phyloP scores from a whole-genome alignment of 1,284 basidiomycete genomes.

The Spongispora temasekensis region DNA sequence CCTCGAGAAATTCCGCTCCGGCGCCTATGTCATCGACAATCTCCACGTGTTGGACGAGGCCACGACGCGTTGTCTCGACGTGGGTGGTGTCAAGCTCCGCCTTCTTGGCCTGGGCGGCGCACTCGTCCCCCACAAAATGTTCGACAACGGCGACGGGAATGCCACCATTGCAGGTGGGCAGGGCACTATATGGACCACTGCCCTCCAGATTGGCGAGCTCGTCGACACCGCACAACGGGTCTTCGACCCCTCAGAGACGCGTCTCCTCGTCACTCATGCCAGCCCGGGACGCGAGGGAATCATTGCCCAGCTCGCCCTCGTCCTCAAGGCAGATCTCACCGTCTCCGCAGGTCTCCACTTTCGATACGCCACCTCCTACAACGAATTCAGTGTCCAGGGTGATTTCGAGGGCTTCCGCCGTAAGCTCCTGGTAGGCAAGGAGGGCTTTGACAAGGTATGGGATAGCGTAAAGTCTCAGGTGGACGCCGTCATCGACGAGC shows the following conservation, averaged over 20 bases:
- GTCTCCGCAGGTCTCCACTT: conserved; percentile 96
- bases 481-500: conserved; percentile 88
- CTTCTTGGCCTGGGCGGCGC: conserved; percentile 96
- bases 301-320: conserved; percentile 86
- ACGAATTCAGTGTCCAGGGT: conserved; percentile 93
- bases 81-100: conserved; percentile 92
- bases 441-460: conserved; percentile 89
- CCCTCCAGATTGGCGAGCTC: conserved; percentile 96
- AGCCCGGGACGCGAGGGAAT: conserved; percentile 93
- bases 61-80: conserved; percentile 85
- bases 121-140: conserved; percentile 95
- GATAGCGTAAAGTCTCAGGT: conserved; percentile 93
- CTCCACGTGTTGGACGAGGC: conserved; percentile 94
- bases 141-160: conserved; percentile 92
- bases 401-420: conserved; percentile 89
- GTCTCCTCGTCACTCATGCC: conserved; percentile 91
- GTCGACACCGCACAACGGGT: conserved; percentile 96
- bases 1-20: conserved; percentile 89
- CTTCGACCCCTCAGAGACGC: conserved; percentile 91
- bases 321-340: conserved; percentile 93
- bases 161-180: conserved; percentile 97
- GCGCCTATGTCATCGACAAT: conserved; percentile 82
- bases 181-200: conserved; percentile 99
- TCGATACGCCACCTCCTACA: conserved; percentile 94
- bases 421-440: conserved; percentile 81